Evolutionary conservation across 1,284 basidiomycete species (phyloP), one percentile per base, ranked within the genome.

Genomic region (Ceratobasidium sp.): DNA sequence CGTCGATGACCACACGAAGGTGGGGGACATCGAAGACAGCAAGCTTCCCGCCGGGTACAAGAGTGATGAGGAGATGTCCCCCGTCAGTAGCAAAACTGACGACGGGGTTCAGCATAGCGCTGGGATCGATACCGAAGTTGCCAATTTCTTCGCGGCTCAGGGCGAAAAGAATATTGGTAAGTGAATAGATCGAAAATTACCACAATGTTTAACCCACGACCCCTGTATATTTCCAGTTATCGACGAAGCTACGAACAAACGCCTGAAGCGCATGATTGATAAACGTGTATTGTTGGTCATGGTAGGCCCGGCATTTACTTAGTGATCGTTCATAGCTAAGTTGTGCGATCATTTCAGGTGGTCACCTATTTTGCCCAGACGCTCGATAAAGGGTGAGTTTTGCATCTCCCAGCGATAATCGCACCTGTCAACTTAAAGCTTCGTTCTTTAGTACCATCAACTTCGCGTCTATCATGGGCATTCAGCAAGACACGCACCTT

Each of bases 381-480:
- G 9, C 75, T 84, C 64, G 83, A 84, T 74, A 84, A 84, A 75
- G 81, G 67, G 60, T 66, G 41, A 9, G 60, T 47, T 13, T 41
- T 57, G 6, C 33, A 11, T 5, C n/a, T n/a, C n/a, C 11, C 33
- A 36, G 27, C 42, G 23, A 52, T 27, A 8, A 21, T 25, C 23
- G 23, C 11, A 13, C 14, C 7, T 25, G 47, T 25, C 21, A 7
- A 25, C 6, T 25, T 4, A 25, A 21, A 13, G 8, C 5, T 33
- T 29, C 7, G 16, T 52, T n/a, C 23, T 21, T 5, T 54, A 66
- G 62, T 54, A 83, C 82, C 13, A 77, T 84, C 57, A 83, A 81
- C 69, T 83, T 84, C 73, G 82, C 83, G 7, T 82, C 82, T 27
- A 85, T 85, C 71, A 85, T 84, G 84, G 82, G 82, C 25, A 83